Conservation (phyloP, 495 filamentous ascomycete genomes). For the Delitschia confertaspora region DNA sequence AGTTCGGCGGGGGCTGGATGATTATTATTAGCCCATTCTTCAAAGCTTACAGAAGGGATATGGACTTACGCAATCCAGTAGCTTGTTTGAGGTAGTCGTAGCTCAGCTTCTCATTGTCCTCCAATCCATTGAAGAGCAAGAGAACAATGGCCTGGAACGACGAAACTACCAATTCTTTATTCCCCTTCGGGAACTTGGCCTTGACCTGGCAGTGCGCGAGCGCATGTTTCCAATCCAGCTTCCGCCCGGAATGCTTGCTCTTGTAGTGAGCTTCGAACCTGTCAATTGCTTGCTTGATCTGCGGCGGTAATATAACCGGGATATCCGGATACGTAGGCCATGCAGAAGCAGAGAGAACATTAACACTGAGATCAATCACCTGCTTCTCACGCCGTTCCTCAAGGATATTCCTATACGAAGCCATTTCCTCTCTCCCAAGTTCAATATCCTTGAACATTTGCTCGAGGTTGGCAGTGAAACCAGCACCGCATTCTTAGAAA, state of each 20-base stretch:
- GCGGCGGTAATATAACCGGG: constrained; percentile 61
- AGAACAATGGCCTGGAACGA: constrained; percentile 88
- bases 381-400: constrained; percentile 43
- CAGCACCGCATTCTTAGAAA: constrained; percentile 69
- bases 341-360: constrained; percentile 71
- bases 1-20: constrained; percentile 62
- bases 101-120: constrained; percentile 45
- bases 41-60: background rate
- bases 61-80: constrained; percentile 54
- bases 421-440: constrained; percentile 74
- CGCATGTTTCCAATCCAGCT: constrained; percentile 84
- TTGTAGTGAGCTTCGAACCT: constrained; percentile 77
- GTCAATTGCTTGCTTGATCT: constrained; percentile 56
- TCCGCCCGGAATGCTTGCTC: constrained; percentile 74
- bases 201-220: constrained; percentile 78
- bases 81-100: constrained; percentile 62
- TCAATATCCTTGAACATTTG: constrained; percentile 99
- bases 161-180: constrained; percentile 78
- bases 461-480: constrained; percentile 93
- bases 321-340: constrained; percentile 91
- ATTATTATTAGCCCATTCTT: constrained; percentile 13
- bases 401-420: constrained; percentile 56
- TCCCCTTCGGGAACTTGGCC: constrained; percentile 64
- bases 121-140: constrained; percentile 76
- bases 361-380: constrained; percentile 73